Percentiles rank a stretch among this genome's conserved stretches.
phyloP scores from a whole-genome alignment of 2,329 filamentous ascomycete genomes.

The Bipolaris bicolor region DNA sequence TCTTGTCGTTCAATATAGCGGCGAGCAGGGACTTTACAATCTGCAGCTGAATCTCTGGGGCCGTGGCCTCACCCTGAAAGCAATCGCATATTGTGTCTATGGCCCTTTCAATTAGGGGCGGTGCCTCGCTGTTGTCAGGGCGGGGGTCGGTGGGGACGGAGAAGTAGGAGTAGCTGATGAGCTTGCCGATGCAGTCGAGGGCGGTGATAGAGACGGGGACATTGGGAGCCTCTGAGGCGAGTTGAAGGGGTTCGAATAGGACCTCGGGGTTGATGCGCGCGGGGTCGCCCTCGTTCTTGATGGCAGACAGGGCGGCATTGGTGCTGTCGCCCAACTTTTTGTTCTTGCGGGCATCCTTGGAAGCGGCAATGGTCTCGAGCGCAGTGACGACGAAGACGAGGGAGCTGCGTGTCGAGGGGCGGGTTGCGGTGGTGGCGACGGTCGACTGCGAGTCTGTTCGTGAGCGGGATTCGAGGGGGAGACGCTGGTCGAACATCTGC shows the following conservation, averaged over 20 bases:
- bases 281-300: constrained; percentile 78
- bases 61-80: constrained; percentile 94
- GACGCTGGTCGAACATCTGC: constrained; percentile 45
- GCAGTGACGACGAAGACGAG: constrained; percentile 95
- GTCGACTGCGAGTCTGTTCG: constrained; percentile 68
- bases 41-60: constrained; percentile 90
- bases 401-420: constrained; percentile 79
- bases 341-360: constrained; percentile 87
- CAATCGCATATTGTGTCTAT: constrained; percentile 99
- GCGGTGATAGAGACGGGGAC: constrained; percentile 86
- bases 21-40: constrained; percentile 97
- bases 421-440: constrained; percentile 55
- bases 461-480: constrained; percentile 44
- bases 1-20: constrained; percentile 97
- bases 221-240: constrained; percentile 86
- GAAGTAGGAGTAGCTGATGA: constrained; percentile 99
- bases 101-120: constrained; percentile 91
- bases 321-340: constrained; percentile 83
- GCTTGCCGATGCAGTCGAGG: constrained; percentile 96
- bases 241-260: constrained; percentile 86
- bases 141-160: constrained; percentile 66
- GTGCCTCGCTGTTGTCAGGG: constrained; percentile 47
- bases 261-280: constrained; percentile 87
- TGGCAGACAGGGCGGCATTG: constrained; percentile 79
- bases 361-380: constrained; percentile 86